Base-by-base conservation (phyloP, 2,329 filamentous ascomycete genomes). In the Phialophora chinensis region DNA sequence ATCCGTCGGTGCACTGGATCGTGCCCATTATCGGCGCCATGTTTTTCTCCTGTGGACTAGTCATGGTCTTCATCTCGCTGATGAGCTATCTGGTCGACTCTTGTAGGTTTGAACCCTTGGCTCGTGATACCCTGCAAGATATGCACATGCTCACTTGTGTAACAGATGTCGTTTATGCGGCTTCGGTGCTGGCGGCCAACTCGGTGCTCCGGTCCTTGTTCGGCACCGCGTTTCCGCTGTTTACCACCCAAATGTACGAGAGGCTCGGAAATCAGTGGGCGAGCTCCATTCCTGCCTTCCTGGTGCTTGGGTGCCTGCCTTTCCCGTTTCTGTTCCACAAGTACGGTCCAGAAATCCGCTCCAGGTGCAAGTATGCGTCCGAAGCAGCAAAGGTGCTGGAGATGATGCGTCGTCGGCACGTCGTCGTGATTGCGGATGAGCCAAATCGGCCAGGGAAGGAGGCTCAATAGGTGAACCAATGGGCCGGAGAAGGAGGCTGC, bases 1-100 rank as follows among this genome's bases (percentile, higher is more conserved):
- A 63, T 44, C 86, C 87, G 0, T 86, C 82, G 65, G 82, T 88
- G 1, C 90, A 87, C 70, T 94, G 91, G 90, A 88, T 92, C 61
- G 86, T 87, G 0, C 91, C 91, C 0, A 79, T 87, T 0, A 78
- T 94, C 3, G 90, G 87, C 0, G 83, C 96, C 44, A 86, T 84
- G 0, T 85, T 92, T 65, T 88, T 91, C 0, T 94, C 90, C 0
- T 90, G 93, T 82, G 90, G 93, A 29, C 96, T 97, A 69, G 93
- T 91, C 77, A 89, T 87, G 38, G 87, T 97, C 31, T 96, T 95
- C 75, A 84, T 97, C 1, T 89, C 92, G 2, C 91, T 92, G 0
- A 97, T 97, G 80, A 97, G 97, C 76, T 97, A 96, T 73, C 84
- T 97, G 0, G 92, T 80, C 58, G 79, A 81, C 63, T 72, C 77